These are phyloP conservation scores for Phytophthora quininea DNA, from an alignment of 352 stramenopile species.

Conservation along the genomic window DNA sequence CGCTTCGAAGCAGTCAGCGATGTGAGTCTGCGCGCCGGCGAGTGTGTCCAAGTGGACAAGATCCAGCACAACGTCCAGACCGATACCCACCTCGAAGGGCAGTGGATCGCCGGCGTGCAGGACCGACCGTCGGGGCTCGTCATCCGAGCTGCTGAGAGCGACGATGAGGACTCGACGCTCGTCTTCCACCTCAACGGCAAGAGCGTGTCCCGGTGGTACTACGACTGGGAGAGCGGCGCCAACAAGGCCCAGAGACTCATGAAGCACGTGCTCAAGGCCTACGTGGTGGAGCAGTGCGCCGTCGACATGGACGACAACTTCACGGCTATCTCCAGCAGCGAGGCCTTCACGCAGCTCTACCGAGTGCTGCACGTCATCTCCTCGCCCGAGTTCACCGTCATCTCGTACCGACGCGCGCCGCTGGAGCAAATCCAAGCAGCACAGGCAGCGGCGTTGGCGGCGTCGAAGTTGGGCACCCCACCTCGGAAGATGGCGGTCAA, in stretches of 20 bases:
- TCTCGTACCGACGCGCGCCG: constrained; percentile 55
- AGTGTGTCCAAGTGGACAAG: neutral
- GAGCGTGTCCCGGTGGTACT: constrained; percentile 52
- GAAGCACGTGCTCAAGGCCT: constrained; percentile 68
- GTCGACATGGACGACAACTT: constrained; percentile 48
- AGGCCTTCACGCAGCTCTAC: constrained; percentile 40
- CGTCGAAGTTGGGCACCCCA: neutral
- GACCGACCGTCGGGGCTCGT: constrained; percentile 12
- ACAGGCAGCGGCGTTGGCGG: neutral
- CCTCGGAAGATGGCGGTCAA: neutral
- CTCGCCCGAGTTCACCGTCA: constrained; percentile 25
- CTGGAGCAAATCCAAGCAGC: constrained; percentile 7
- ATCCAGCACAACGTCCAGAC: constrained; percentile 47
- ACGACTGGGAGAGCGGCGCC: constrained; percentile 74
- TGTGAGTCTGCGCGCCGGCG: too few species aligned
- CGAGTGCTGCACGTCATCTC: constrained; percentile 53
- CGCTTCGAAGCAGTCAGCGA: too few species aligned
- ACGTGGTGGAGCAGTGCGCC: constrained; percentile 51
- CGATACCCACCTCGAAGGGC: constrained; percentile 63
- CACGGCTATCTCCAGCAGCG: constrained; percentile 17
- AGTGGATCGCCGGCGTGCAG: constrained; percentile 59
- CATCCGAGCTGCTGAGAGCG: constrained; percentile 9
- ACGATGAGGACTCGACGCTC: constrained; percentile 19
- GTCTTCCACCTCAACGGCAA: neutral
- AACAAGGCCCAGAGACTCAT: constrained; percentile 75